phyloP scores from a whole-genome alignment of 805 yeast genomes.

The Suhomyces vadensis region DNA sequence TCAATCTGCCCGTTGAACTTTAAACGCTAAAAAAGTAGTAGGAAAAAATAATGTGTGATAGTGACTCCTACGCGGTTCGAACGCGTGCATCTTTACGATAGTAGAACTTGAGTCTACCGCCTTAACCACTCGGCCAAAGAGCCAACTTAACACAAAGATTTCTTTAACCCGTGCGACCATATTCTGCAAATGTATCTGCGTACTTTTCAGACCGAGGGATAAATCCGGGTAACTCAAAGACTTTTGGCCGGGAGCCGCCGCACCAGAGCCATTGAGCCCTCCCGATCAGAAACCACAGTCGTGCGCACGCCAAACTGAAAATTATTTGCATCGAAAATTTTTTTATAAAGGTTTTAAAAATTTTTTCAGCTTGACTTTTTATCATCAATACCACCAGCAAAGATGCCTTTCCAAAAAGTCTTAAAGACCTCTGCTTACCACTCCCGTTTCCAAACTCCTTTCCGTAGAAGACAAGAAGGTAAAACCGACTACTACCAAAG shows the following conservation, averaged over 20 bases:
- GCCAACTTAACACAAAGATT: slow-evolving; percentile 1
- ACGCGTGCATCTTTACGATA: slow-evolving; percentile 16
- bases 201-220: too few relatives aligned
- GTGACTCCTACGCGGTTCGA: slow-evolving; percentile 19
- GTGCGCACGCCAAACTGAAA: slow-evolving; percentile 6
- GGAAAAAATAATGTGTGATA: slow-evolving; percentile 7
- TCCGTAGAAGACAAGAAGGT: slow-evolving; percentile 99
- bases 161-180: background rate
- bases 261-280: too few relatives aligned
- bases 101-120: slow-evolving; percentile 17
- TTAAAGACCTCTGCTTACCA: slow-evolving; percentile 90
- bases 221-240: too few relatives aligned
- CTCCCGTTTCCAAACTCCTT: slow-evolving; percentile 99
- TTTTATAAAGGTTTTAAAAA: slow-evolving; percentile 6
- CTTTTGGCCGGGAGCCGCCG: too few relatives aligned
- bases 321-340: slow-evolving; percentile 7
- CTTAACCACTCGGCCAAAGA: slow-evolving; percentile 16
- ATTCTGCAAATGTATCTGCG: too few relatives aligned
- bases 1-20: background rate
- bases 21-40: too few relatives aligned
- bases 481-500: slow-evolving; percentile 99
- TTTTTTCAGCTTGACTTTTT: slow-evolving; percentile 7
- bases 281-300: background rate
- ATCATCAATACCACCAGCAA: slow-evolving; percentile 18
- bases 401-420: slow-evolving; percentile 75